Conservation (phyloP, 768 basidiomycete species). For the Pisolithus tinctorius region DNA sequence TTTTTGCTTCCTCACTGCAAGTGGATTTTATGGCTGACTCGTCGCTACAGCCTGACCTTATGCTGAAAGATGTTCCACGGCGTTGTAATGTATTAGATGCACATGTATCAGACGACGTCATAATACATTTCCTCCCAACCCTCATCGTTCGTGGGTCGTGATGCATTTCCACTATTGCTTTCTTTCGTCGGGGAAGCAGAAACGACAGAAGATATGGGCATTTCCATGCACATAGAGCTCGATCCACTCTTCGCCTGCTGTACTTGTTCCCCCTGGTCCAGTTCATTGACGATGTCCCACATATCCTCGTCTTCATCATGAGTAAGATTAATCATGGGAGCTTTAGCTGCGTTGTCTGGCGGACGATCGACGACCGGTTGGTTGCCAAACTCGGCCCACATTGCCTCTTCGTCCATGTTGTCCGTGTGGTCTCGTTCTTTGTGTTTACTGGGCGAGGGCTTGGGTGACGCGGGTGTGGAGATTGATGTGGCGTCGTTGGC, state of each 20-base stretch:
- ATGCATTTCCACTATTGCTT: slow-evolving; percentile 3
- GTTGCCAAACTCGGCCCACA: slow-evolving; percentile 27
- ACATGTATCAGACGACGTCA: slow-evolving; percentile 6
- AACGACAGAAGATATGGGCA: slow-evolving; percentile 21
- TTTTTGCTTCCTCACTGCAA: background rate
- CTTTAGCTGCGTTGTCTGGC: background rate
- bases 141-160: slow-evolving; percentile 36
- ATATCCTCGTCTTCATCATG: slow-evolving; percentile 55
- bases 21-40: slow-evolving; percentile 5
- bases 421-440: slow-evolving; percentile 4
- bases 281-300: slow-evolving; percentile 62
- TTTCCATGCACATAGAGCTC: slow-evolving; percentile 1
- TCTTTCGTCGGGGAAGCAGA: slow-evolving; percentile 9
- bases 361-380: slow-evolving; percentile 1
- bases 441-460: slow-evolving; percentile 4
- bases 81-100: background rate
- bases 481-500: slow-evolving; percentile 3
- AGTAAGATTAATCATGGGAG: background rate
- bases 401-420: slow-evolving; percentile 31
- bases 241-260: background rate
- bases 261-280: slow-evolving; percentile 30
- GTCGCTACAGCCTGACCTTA: background rate
- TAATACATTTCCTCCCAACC: slow-evolving; percentile 66
- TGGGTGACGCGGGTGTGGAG: slow-evolving; percentile 1
- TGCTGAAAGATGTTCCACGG: background rate